Evolutionary conservation across 2,329 filamentous ascomycete genomes (phyloP).

Genomic region (Verruconis gallopava): DNA sequence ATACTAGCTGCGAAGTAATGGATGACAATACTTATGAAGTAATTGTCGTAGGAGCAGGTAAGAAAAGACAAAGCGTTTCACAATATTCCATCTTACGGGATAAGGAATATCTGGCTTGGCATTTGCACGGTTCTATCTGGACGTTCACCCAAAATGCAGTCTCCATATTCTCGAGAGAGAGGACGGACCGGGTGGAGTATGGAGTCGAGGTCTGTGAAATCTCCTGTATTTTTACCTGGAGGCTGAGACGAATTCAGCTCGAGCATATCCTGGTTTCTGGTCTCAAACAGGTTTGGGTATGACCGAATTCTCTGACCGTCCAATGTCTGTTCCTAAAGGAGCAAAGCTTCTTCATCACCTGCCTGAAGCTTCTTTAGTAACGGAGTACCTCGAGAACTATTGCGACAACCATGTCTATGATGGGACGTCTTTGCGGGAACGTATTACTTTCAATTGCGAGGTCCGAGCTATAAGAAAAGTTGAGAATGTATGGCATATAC

Average conservation of each 20-base stretch:
- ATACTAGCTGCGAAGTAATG: too few relatives aligned
- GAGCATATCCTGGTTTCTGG: slow-evolving; percentile 2
- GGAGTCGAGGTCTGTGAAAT: background rate
- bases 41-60: too few relatives aligned
- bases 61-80: too few relatives aligned
- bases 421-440: slow-evolving; percentile 1
- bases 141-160: background rate
- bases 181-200: background rate
- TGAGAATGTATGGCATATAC: background rate
- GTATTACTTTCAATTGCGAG: background rate
- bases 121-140: background rate
- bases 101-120: background rate
- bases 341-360: background rate
- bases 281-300: background rate
- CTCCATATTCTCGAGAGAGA: background rate
- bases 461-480: background rate
- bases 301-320: slow-evolving; percentile 1
- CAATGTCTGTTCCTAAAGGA: background rate
- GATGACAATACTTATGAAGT: too few relatives aligned
- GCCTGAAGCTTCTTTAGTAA: background rate
- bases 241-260: background rate
- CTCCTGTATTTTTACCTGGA: background rate
- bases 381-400: slow-evolving; percentile 2
- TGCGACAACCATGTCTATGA: background rate
- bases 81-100: too few relatives aligned